Evolutionary conservation across 176 grass and related monocot genomes (phyloP).

Genomic region (Lolium rigidum): DNA sequence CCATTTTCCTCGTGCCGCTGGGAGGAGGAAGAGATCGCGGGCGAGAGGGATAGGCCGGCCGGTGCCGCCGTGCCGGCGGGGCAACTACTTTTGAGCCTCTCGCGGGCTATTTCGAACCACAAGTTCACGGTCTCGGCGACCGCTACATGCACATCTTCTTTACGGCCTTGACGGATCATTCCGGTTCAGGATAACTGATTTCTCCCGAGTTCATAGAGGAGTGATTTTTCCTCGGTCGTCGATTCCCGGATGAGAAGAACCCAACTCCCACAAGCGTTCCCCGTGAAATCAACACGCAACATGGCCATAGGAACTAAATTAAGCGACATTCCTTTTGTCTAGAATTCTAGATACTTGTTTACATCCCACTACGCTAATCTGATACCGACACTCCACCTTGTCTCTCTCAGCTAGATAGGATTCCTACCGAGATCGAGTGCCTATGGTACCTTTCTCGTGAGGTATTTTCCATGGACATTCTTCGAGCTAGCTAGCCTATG

Average conservation of each 20-base stretch:
- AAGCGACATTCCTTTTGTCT: background rate
- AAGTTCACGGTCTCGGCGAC: conserved; percentile 1
- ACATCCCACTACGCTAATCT: conserved; percentile 5
- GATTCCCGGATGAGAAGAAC: background rate
- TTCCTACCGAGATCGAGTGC: conserved; percentile 37
- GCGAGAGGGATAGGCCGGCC: conserved; percentile 4
- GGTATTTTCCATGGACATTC: conserved; percentile 7
- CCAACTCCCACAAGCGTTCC: background rate
- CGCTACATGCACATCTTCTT: background rate
- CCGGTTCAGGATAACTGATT: background rate
- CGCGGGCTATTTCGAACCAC: background rate
- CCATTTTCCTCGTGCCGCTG: conserved; percentile 9
- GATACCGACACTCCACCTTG: conserved; percentile 51
- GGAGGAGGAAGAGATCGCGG: conserved; percentile 1
- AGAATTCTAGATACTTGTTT: background rate
- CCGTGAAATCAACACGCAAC: background rate
- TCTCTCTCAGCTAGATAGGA: conserved; percentile 40
- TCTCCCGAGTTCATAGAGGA: background rate
- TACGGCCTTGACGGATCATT: background rate
- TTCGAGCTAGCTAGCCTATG: conserved; percentile 8
- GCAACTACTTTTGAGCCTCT: background rate
- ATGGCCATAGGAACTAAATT: background rate
- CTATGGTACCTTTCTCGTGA: conserved; percentile 20
- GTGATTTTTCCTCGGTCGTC: background rate
- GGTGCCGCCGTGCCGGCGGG: conserved; percentile 24